These are phyloP conservation scores for Colletotrichum eleusines DNA, from an alignment of 2,329 filamentous ascomycete genomes.

Conservation along the genomic window DNA sequence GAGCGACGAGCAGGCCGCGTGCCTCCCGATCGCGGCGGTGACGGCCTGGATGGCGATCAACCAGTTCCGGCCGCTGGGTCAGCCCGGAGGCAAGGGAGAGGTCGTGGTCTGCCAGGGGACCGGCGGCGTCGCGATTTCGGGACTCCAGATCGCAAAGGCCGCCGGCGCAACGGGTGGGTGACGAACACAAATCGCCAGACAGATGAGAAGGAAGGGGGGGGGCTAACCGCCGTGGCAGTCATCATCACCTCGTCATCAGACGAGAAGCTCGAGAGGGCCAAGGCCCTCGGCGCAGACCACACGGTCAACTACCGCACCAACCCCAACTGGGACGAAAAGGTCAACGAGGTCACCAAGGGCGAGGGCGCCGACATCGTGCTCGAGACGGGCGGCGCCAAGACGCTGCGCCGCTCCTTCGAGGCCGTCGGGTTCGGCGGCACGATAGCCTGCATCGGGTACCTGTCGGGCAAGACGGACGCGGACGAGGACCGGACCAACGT, in stretches of 20 bases:
- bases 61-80: slow-evolving; percentile 66
- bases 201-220: not conserved
- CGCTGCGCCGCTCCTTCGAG: slow-evolving; percentile 64
- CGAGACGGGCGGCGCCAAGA: slow-evolving; percentile 66
- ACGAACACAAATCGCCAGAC: not conserved
- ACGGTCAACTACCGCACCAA: slow-evolving; percentile 66
- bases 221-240: slow-evolving; percentile 54
- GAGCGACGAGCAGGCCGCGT: slow-evolving; percentile 69
- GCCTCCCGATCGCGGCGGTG: slow-evolving; percentile 70
- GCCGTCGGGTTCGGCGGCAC: slow-evolving; percentile 66
- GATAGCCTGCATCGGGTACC: slow-evolving; percentile 64
- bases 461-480: slow-evolving; percentile 66
- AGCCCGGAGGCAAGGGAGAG: slow-evolving; percentile 59
- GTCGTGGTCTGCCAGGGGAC: slow-evolving; percentile 67
- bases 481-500: slow-evolving; percentile 67
- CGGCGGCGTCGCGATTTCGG: slow-evolving; percentile 64
- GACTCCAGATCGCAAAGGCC: slow-evolving; percentile 66
- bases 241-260: slow-evolving; percentile 68
- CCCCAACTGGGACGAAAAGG: slow-evolving; percentile 63
- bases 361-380: slow-evolving; percentile 67
- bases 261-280: slow-evolving; percentile 61
- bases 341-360: slow-evolving; percentile 58
- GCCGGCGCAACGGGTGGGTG: slow-evolving; percentile 60
- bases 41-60: slow-evolving; percentile 77
- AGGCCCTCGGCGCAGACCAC: slow-evolving; percentile 63